These are phyloP conservation scores for Colletotrichum limetticola DNA, from an alignment of 2,329 filamentous ascomycete species.

Conservation along the genomic window DNA sequence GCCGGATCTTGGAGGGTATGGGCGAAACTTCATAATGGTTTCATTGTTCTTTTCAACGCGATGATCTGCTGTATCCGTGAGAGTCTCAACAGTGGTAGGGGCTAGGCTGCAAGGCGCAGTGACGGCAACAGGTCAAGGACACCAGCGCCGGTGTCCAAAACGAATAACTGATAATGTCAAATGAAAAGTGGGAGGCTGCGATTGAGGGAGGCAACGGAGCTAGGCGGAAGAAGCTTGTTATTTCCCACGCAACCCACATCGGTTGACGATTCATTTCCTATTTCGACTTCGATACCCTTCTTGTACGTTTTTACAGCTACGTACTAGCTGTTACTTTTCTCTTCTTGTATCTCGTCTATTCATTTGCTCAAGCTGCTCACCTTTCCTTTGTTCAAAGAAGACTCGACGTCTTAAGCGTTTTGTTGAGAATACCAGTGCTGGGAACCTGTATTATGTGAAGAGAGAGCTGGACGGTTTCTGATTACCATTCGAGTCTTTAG, in stretches of 20 bases:
- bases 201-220: background rate
- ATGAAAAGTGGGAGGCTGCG: conserved; percentile 26
- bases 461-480: background rate
- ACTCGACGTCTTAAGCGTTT: background rate
- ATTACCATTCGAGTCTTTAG: background rate
- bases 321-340: background rate
- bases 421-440: background rate
- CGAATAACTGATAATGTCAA: conserved; percentile 32
- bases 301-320: conserved; percentile 24
- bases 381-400: conserved; percentile 5
- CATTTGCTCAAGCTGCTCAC: background rate
- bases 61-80: conserved; percentile 1
- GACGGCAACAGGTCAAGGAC: background rate
- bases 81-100: conserved; percentile 1
- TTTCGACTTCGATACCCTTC: conserved; percentile 44
- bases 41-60: conserved; percentile 24
- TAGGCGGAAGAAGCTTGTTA: background rate
- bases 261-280: conserved; percentile 38
- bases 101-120: conserved; percentile 5
- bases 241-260: background rate
- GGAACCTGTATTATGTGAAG: background rate
- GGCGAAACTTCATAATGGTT: conserved; percentile 47
- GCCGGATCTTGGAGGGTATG: conserved; percentile 77
- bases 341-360: conserved; percentile 19
- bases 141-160: conserved; percentile 26